phyloP scores from a whole-genome alignment of 2,329 filamentous ascomycete species.

The Aspergillus ruber region DNA sequence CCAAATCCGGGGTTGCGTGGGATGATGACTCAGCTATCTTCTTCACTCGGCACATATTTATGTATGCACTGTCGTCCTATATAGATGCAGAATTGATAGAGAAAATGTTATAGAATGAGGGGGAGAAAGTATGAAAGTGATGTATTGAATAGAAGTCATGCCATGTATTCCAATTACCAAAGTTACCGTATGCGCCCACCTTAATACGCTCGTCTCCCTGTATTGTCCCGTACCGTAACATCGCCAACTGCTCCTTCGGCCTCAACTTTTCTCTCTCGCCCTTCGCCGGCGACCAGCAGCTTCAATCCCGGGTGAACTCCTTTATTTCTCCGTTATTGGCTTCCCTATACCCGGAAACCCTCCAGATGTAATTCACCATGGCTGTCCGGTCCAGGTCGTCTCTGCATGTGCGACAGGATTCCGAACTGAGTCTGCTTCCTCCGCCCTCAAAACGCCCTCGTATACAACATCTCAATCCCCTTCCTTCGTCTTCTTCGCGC shows the following conservation, averaged over 20 bases:
- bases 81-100: not conserved
- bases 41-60: no score
- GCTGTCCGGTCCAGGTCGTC: conserved; percentile 28
- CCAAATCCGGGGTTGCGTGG: not conserved
- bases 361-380: conserved; percentile 15
- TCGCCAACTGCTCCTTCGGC: not conserved
- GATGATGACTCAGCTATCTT: not conserved
- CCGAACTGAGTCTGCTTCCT: conserved; percentile 6
- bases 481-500: conserved; percentile 3
- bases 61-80: not conserved
- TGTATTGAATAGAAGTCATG: not conserved
- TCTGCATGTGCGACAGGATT: conserved; percentile 27
- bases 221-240: not conserved
- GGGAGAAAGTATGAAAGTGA: not conserved
- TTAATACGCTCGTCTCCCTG: not conserved
- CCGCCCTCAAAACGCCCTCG: conserved; percentile 23
- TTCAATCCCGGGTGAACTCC: not conserved
- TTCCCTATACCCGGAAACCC: not conserved
- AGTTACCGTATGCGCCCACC: not conserved
- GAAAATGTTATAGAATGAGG: not conserved
- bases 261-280: not conserved
- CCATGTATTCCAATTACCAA: not conserved
- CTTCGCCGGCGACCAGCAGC: not conserved
- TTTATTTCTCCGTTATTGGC: no score
- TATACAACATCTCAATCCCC: conserved; percentile 9